phyloP scores from a whole-genome alignment of 495 filamentous ascomycete genomes.

The Cairneyella variabilis region DNA sequence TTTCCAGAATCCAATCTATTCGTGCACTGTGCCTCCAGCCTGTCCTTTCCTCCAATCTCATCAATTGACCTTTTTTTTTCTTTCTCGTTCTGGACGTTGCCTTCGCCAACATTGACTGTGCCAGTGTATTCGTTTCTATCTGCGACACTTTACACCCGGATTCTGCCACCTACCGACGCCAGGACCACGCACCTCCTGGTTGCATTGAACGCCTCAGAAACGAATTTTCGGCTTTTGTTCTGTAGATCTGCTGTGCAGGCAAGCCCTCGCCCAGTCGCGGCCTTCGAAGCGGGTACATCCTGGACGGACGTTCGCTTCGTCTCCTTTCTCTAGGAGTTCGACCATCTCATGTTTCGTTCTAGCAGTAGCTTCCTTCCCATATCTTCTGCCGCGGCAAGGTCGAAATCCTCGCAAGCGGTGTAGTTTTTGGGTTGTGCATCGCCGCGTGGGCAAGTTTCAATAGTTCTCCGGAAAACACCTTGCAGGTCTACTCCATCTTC shows the following conservation, averaged over 20 bases:
- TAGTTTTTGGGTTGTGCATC: too few relatives aligned
- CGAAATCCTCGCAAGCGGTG: too few relatives aligned
- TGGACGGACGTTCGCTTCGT: neutral
- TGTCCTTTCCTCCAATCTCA: neutral
- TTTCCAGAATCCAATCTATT: slow-evolving; percentile 8
- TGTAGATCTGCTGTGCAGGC: slow-evolving; percentile 17
- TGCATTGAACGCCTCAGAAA: slow-evolving; percentile 13
- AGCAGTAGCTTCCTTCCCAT: neutral
- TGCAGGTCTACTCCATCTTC: neutral
- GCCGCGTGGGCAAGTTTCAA: too few relatives aligned
- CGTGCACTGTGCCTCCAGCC: neutral
- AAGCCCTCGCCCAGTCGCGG: slow-evolving; percentile 1
- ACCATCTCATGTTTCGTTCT: slow-evolving; percentile 9
- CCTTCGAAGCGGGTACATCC: neutral
- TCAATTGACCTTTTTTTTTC: neutral
- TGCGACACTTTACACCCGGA: slow-evolving; percentile 2
- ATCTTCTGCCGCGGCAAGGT: slow-evolving; percentile 2
- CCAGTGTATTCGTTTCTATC: too few relatives aligned
- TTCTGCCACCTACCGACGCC: slow-evolving; percentile 2
- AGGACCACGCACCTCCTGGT: slow-evolving; percentile 3
- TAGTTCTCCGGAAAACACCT: slow-evolving; percentile 4
- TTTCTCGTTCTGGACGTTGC: neutral
- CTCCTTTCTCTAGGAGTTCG: slow-evolving; percentile 8
- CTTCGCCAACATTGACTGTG: too few relatives aligned
- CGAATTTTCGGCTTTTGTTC: slow-evolving; percentile 17